phyloP scores from a whole-genome alignment of 78 protist genomes.

The Dictyostelium capitatum region DNA sequence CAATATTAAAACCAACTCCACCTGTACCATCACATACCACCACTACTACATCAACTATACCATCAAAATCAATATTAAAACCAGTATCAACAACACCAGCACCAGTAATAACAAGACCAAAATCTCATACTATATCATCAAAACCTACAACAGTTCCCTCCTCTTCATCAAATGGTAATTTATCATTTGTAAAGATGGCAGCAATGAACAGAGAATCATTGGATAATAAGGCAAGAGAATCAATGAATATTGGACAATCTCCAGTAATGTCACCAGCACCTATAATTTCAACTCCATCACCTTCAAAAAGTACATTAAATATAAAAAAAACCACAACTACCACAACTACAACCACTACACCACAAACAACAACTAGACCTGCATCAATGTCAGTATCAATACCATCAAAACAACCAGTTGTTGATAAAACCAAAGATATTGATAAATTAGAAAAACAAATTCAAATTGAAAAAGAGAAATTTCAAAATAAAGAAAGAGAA shows the following conservation, averaged over 20 bases:
- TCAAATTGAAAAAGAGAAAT: slow-evolving; percentile 41
- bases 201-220: slow-evolving; percentile 52
- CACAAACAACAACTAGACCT: slow-evolving; percentile 10
- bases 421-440: slow-evolving; percentile 3
- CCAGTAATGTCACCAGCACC: slow-evolving; percentile 5
- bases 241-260: background rate
- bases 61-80: slow-evolving; percentile 40
- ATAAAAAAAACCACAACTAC: background rate
- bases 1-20: background rate
- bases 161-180: background rate
- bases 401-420: background rate
- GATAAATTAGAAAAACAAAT: slow-evolving; percentile 26
- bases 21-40: background rate
- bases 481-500: slow-evolving; percentile 46
- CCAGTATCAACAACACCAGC: slow-evolving; percentile 9
- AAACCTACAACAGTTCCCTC: background rate
- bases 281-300: background rate
- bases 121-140: slow-evolving; percentile 36
- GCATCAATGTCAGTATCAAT: background rate
- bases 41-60: background rate
- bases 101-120: slow-evolving; percentile 29
- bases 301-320: slow-evolving; percentile 8
- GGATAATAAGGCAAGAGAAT: slow-evolving; percentile 51
- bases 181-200: slow-evolving; percentile 73
- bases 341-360: background rate